Base-by-base conservation (phyloP, 2,329 filamentous ascomycete species). In the Mycosphaerella sp. region DNA sequence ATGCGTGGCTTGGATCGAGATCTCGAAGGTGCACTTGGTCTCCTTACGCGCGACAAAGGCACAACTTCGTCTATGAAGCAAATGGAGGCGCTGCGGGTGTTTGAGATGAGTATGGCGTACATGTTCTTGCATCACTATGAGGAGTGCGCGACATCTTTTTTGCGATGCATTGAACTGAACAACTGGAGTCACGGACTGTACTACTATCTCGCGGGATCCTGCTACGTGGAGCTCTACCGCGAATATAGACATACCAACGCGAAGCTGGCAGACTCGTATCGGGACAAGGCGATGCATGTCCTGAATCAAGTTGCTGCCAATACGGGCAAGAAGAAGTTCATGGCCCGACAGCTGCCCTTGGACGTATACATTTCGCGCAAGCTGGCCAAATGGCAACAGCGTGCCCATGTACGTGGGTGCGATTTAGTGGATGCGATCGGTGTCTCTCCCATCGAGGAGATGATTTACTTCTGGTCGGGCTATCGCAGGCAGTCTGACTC, bases 381-480 rank as follows among this genome's bases (percentile, higher is more conserved):
- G 73, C 73, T 97, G 11, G 78, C 82, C 51, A 95, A 95, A 70
- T 96, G 91, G 91, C 86, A 95, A 65, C 82, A 83, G 31, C 79
- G 89, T 21, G 83, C 87, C 3, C 85, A 84, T 65, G 76, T 80
- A 44, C 80, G 84, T 70, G 76, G 79, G 1, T 72, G 89, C 32
- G 80, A 85, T 45, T 75, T 96, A 3, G 80, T 86, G 1, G 92
- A 97, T 62, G 90, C 87, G 0, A 78, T 95, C 7, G 90, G 90
- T 0, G 78, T 88, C 2, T 87, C 84, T 56, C 93, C 93, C 0
- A 76, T 89, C 0, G 82, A 90, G 64, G 93, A 97, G 74, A 95
- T 97, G 86, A 84, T 87, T 10, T 95, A 92, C 69, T 83, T 97
- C 64, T 97, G 91, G 91, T 91, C 89, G 66, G 92, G 91, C 0